A percentile compares a stretch with the other conserved stretches of the same genome.
Conservation (phyloP, 768 basidiomycete species). For the Cytidiella melzeri region DNA sequence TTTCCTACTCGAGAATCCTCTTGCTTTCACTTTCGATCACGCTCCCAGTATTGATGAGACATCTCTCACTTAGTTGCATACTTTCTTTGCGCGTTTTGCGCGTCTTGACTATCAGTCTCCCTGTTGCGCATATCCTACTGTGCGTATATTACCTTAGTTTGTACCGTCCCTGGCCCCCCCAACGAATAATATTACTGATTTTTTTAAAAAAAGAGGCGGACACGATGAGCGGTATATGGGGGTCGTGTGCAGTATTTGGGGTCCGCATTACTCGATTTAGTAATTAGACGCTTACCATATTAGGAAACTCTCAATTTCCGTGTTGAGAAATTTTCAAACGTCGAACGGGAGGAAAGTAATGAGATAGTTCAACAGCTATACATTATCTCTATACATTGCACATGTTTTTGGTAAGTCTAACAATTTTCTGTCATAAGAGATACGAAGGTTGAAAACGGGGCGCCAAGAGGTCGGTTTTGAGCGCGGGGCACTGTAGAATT, state of each 20-base stretch:
- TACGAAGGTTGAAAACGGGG: not conserved
- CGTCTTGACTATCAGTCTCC: too few relatives aligned
- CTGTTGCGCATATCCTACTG: too few relatives aligned
- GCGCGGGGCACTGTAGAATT: slow-evolving; percentile 1
- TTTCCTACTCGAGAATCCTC: too few relatives aligned
- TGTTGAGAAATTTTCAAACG: not conserved
- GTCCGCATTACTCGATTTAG: not conserved
- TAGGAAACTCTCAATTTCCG: not conserved
- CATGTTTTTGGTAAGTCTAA: not conserved
- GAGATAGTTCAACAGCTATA: slow-evolving; percentile 1
- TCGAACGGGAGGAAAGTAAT: not conserved
- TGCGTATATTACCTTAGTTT: too few relatives aligned
- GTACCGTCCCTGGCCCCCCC: too few relatives aligned
- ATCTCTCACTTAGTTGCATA: too few relatives aligned
- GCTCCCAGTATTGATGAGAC: too few relatives aligned
- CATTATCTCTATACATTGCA: not conserved
- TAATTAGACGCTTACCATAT: not conserved
- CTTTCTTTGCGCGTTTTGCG: too few relatives aligned
- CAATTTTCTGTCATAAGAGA: not conserved
- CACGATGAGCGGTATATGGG: not conserved
- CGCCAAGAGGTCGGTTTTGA: slow-evolving; percentile 11
- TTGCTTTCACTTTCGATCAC: too few relatives aligned
- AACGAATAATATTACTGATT: too few relatives aligned
- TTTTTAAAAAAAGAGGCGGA: too few relatives aligned
- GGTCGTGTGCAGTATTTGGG: not conserved